Conservation (phyloP, 129 eudicot genomes). For the Flaveria ramosissima region DNA sequence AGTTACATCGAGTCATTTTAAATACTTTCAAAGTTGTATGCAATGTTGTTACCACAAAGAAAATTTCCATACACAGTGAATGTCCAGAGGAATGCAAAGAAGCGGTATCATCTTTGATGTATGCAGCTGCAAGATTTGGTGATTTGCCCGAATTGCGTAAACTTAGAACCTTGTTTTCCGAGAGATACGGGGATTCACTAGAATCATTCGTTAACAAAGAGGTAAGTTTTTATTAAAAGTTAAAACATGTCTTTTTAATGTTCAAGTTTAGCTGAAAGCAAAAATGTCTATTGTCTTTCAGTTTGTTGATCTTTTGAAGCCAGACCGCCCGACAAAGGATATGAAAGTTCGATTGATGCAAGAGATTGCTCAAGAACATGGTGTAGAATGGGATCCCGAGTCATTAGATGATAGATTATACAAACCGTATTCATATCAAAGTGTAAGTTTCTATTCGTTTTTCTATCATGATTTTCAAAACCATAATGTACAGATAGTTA, state of each 20-base stretch:
- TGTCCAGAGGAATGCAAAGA: constrained; percentile 84
- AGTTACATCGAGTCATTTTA: no score
- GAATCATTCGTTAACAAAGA: constrained; percentile 56
- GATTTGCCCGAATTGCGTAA: constrained; percentile 80
- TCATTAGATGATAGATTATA: constrained; percentile 45
- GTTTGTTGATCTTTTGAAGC: constrained; percentile 54
- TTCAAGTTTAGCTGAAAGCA: neutral
- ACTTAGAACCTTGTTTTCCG: constrained; percentile 55
- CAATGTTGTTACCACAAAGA: neutral
- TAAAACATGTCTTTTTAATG: neutral
- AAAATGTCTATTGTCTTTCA: constrained; percentile 6
- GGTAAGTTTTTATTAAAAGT: constrained; percentile 32
- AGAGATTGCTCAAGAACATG: constrained; percentile 64
- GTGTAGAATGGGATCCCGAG: constrained; percentile 61
- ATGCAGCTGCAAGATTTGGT: constrained; percentile 81
- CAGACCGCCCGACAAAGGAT: constrained; percentile 46
- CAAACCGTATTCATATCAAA: constrained; percentile 31
- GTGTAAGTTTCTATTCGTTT: constrained; percentile 32
- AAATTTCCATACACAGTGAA: constrained; percentile 39
- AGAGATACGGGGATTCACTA: constrained; percentile 54
- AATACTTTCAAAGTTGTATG: neutral
- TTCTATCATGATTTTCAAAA: no score
- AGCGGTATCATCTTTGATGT: constrained; percentile 60
- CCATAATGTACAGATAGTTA: neutral
- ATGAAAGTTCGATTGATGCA: constrained; percentile 65